phyloP scores from a whole-genome alignment of 176 grass and related monocot genomes.

The Aegilops tauschii region DNA sequence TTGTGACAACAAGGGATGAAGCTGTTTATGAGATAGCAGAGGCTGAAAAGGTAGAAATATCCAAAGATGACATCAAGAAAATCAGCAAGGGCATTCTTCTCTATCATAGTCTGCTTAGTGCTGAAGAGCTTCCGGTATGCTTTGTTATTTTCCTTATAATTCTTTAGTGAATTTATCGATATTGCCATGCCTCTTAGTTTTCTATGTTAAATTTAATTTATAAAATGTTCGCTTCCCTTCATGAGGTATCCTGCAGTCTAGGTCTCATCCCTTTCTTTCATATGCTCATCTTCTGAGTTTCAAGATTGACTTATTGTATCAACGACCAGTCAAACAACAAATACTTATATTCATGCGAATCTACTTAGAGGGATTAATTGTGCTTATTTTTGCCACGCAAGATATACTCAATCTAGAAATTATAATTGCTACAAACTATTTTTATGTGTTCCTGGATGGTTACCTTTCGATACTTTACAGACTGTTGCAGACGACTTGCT shows the following conservation, averaged over 20 bases:
- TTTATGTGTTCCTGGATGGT: background rate
- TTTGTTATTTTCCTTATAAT: background rate
- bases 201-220: slow-evolving; percentile 6
- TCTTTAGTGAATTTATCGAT: background rate
- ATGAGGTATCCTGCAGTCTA: background rate
- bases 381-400: background rate
- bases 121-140: slow-evolving; percentile 66
- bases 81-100: slow-evolving; percentile 80
- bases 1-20: slow-evolving; percentile 80
- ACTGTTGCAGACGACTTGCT: slow-evolving; percentile 48
- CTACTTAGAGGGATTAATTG: background rate
- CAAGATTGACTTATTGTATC: background rate
- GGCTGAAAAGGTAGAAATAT: slow-evolving; percentile 76
- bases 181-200: background rate
- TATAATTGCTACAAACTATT: background rate
- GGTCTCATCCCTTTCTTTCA: background rate
- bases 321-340: background rate
- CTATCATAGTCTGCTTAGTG: slow-evolving; percentile 57
- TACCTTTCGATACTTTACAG: slow-evolving; percentile 30
- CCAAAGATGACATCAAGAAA: slow-evolving; percentile 77
- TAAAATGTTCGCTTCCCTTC: background rate
- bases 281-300: slow-evolving; percentile 8
- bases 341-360: background rate
- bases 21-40: slow-evolving; percentile 63
- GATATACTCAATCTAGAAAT: background rate